Evolutionary conservation across 2,329 filamentous ascomycete genomes (phyloP).

Genomic region (Neophaeococcomyces aloes): DNA sequence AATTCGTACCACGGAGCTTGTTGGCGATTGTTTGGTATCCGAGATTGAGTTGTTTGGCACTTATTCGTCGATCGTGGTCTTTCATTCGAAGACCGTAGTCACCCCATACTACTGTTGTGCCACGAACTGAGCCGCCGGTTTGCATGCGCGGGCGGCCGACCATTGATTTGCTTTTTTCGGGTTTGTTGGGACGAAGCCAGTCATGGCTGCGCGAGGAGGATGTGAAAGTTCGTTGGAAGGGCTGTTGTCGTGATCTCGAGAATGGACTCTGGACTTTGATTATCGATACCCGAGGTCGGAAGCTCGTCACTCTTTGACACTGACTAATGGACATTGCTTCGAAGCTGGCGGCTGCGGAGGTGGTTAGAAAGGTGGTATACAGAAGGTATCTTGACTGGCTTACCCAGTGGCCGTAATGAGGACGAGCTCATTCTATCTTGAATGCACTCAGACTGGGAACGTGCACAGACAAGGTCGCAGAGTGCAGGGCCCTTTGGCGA

Average conservation of each 20-base stretch:
- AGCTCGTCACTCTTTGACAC: constrained; percentile 15
- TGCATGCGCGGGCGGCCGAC: constrained; percentile 81
- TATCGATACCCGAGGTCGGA: constrained; percentile 33
- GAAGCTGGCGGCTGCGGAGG: constrained; percentile 4
- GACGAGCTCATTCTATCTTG: background rate
- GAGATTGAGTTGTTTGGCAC: constrained; percentile 73
- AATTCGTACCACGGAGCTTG: constrained; percentile 80
- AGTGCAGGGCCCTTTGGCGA: too few relatives aligned
- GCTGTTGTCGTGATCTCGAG: background rate
- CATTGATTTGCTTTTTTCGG: constrained; percentile 74
- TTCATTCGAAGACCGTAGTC: constrained; percentile 90
- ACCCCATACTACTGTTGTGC: constrained; percentile 92
- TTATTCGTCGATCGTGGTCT: constrained; percentile 86
- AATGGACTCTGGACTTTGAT: too few relatives aligned
- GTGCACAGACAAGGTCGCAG: background rate
- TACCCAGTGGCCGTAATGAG: constrained; percentile 5
- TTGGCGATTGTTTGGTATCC: constrained; percentile 90
- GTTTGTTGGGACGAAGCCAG: constrained; percentile 73
- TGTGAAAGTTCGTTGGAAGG: constrained; percentile 48
- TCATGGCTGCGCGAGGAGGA: constrained; percentile 52
- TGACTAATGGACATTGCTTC: background rate
- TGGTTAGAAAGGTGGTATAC: background rate
- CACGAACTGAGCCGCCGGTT: constrained; percentile 81
- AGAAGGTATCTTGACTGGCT: background rate
- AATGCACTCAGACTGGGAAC: background rate